Evolutionary conservation across 345 rosid genomes (phyloP).

Genomic region (Brassica juncea): DNA sequence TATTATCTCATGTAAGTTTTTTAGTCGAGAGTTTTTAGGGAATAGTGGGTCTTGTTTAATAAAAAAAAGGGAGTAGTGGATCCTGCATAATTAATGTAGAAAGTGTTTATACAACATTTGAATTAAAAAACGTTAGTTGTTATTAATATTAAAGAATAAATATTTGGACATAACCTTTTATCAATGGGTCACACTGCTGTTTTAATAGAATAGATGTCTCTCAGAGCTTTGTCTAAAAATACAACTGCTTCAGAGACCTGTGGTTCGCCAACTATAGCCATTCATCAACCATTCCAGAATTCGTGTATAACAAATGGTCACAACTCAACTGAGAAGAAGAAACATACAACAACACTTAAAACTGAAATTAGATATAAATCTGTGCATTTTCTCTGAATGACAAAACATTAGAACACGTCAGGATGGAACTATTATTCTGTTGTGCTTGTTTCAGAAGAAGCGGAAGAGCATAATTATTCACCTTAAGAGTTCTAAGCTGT

Average conservation of each 20-base stretch:
- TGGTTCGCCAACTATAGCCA: not conserved
- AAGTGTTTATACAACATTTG: too few relatives aligned
- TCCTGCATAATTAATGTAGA: too few relatives aligned
- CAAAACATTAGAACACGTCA: slow-evolving; percentile 55
- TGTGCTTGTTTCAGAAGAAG: slow-evolving; percentile 66
- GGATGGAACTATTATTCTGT: slow-evolving; percentile 48
- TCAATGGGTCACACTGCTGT: too few relatives aligned
- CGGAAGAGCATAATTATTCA: slow-evolving; percentile 70
- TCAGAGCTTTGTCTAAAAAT: not conserved
- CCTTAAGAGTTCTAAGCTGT: slow-evolving; percentile 79
- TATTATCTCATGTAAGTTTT: too few relatives aligned
- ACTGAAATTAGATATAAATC: not conserved
- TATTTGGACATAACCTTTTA: too few relatives aligned
- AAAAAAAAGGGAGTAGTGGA: too few relatives aligned
- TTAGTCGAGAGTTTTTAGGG: too few relatives aligned
- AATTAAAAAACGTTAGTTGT: too few relatives aligned
- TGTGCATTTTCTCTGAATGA: not conserved
- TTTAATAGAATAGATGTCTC: not conserved
- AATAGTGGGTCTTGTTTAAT: too few relatives aligned
- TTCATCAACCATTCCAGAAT: slow-evolving; percentile 14
- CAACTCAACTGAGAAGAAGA: slow-evolving; percentile 3
- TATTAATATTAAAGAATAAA: too few relatives aligned
- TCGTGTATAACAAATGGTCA: slow-evolving; percentile 10
- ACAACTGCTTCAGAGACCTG: not conserved
- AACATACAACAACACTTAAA: slow-evolving; percentile 20